Conservation (phyloP, 768 basidiomycete genomes). For the Cyathus striatus region DNA sequence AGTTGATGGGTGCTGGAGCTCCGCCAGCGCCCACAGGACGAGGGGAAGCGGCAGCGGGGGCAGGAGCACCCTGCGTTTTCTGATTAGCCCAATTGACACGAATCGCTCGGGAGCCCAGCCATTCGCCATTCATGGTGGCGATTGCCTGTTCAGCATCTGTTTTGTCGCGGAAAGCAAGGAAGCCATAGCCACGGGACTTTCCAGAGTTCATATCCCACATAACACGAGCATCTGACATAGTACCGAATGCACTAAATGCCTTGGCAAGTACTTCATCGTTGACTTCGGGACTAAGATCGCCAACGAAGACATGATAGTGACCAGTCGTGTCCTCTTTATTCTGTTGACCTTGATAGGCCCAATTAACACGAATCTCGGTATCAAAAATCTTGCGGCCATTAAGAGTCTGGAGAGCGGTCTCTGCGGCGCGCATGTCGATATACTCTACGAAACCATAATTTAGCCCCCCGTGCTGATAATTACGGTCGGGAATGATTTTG, state of each 20-base stretch:
- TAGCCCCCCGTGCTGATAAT: conserved; percentile 98
- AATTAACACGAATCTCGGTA: conserved; percentile 98
- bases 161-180: conserved; percentile 98
- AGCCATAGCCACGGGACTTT: conserved; percentile 96
- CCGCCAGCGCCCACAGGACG: conserved; percentile 36
- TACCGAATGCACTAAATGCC: conserved; percentile 96
- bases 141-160: conserved; percentile 99
- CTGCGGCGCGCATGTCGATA: conserved; percentile 96
- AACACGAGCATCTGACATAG: conserved; percentile 94
- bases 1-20: conserved; percentile 88
- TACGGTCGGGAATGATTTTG: conserved; percentile 99
- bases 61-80: conserved; percentile 79
- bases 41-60: too few species aligned
- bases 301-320: conserved; percentile 98
- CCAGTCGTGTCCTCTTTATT: conserved; percentile 98
- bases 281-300: conserved; percentile 98
- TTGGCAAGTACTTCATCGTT: conserved; percentile 96
- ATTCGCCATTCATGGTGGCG: conserved; percentile 99
- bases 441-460: conserved; percentile 99
- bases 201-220: conserved; percentile 99
- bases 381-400: conserved; percentile 99
- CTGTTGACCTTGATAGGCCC: conserved; percentile 98
- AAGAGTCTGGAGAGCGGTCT: conserved; percentile 96
- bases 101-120: conserved; percentile 96
- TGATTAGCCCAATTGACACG: conserved; percentile 99